These are phyloP conservation scores for Chlamydomonas applanata DNA, from an alignment of 139 green algal species.

Conservation along the genomic window DNA sequence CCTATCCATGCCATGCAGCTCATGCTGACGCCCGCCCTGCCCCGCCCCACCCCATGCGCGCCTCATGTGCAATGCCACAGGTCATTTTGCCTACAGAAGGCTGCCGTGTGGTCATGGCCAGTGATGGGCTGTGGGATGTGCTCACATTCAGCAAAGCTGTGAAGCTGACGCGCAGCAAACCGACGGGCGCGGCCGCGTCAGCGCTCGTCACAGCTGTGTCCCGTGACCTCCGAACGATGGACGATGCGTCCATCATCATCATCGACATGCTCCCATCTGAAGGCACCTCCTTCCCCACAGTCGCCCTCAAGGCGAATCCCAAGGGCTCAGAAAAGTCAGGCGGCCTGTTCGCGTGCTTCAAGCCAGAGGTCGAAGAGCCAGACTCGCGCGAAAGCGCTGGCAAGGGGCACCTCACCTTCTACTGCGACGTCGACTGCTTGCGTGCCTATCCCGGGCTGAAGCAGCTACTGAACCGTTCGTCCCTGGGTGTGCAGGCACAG, in stretches of 20 bases:
- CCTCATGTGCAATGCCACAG: too few species aligned
- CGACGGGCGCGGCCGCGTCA: conserved; percentile 11
- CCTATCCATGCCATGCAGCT: neutral
- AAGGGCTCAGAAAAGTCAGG: conserved; percentile 11
- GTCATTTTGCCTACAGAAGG: conserved; percentile 59
- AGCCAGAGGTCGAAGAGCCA: conserved; percentile 22
- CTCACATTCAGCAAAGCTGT: conserved; percentile 54
- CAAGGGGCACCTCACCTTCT: conserved; percentile 17
- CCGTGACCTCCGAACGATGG: conserved; percentile 34
- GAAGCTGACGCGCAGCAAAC: conserved; percentile 50
- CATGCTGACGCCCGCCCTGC: neutral
- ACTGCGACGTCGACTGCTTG: conserved; percentile 46
- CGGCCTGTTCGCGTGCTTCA: conserved; percentile 23
- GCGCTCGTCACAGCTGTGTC: conserved; percentile 25
- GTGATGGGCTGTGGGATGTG: conserved; percentile 89
- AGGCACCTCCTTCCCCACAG: conserved; percentile 38
- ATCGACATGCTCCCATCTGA: conserved; percentile 70
- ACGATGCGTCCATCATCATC: conserved; percentile 84
- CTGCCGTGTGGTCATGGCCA: conserved; percentile 74
- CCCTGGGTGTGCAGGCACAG: conserved; percentile 13
- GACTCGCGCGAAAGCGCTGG: conserved; percentile 14
- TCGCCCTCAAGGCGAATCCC: conserved; percentile 35
- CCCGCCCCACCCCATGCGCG: neutral
- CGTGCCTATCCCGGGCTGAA: conserved; percentile 30
- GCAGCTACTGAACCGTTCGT: conserved; percentile 23